Percentiles rank a stretch among this genome's conserved stretches.
Conservation (phyloP, 345 rosid genomes). For the Eucalyptus guilfoylei region DNA sequence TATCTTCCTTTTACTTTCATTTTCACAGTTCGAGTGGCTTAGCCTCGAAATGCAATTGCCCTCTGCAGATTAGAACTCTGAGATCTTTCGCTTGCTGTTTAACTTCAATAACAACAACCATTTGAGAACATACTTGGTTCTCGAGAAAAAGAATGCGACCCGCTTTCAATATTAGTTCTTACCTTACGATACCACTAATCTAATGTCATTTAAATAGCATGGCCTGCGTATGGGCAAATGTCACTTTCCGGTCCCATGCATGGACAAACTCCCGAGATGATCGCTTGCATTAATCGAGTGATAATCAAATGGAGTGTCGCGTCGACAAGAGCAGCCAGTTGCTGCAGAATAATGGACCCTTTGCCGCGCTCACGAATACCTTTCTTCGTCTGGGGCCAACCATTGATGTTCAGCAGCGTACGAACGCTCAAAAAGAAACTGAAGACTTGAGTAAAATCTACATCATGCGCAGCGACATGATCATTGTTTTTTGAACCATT, state of each 20-base stretch:
- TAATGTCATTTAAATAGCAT: not conserved
- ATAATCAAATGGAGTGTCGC: not conserved
- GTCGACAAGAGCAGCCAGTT: not conserved
- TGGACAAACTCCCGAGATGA: not conserved
- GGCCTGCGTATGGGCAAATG: not conserved
- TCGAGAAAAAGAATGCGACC: not conserved
- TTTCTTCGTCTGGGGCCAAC: not conserved
- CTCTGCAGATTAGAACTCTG: not conserved
- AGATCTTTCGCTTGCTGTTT: not conserved
- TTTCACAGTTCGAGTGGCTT: not conserved
- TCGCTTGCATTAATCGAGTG: not conserved
- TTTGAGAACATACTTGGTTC: not conserved
- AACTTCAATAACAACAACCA: too few species aligned
- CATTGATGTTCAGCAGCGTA: not conserved
- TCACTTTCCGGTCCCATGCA: not conserved
- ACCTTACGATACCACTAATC: not conserved
- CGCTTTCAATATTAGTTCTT: not conserved
- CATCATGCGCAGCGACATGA: not conserved
- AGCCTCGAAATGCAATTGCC: not conserved
- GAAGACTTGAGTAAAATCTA: not conserved
- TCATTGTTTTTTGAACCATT: not conserved
- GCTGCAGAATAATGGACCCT: not conserved
- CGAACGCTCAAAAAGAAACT: not conserved
- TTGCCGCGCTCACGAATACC: not conserved
- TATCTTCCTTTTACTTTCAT: not conserved